Percentiles rank a stretch among this genome's conserved stretches.
Evolutionary conservation across 108 stramenopile species (phyloP).

Genomic region (Schizochytrium sp.): DNA sequence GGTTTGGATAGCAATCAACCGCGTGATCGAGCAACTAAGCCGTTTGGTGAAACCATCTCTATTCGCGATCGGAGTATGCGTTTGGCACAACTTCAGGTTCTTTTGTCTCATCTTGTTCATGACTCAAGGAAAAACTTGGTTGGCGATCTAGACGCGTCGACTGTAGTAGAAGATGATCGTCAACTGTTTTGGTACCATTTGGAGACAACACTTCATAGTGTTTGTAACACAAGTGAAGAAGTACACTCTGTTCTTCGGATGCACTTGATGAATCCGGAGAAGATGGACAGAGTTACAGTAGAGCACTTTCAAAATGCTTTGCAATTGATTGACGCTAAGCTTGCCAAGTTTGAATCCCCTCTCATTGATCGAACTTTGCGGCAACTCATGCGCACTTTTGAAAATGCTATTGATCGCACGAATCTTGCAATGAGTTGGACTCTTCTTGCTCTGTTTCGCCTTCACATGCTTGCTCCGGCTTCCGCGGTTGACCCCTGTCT

Average conservation of each 20-base stretch:
- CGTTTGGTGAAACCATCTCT: neutral
- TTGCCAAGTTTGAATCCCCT: neutral
- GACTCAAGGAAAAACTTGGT: neutral
- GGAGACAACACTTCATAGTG: no score
- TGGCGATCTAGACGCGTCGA: neutral
- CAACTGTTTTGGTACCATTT: no score
- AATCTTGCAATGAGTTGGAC: neutral
- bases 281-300: neutral
- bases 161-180: neutral
- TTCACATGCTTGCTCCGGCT: neutral
- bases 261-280: neutral
- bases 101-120: neutral
- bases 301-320: neutral
- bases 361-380: neutral
- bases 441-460: conserved; percentile 38
- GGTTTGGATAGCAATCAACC: neutral
- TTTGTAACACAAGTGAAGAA: no score
- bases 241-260: no score
- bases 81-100: conserved; percentile 16
- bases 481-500: conserved; percentile 21
- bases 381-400: neutral
- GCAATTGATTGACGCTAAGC: neutral
- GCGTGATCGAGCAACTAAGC: neutral
- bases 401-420: no score
- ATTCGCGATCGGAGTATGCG: conserved; percentile 35